Base-by-base conservation (phyloP, 164 flowering plant genomes). In the Buxus sempervirens region DNA sequence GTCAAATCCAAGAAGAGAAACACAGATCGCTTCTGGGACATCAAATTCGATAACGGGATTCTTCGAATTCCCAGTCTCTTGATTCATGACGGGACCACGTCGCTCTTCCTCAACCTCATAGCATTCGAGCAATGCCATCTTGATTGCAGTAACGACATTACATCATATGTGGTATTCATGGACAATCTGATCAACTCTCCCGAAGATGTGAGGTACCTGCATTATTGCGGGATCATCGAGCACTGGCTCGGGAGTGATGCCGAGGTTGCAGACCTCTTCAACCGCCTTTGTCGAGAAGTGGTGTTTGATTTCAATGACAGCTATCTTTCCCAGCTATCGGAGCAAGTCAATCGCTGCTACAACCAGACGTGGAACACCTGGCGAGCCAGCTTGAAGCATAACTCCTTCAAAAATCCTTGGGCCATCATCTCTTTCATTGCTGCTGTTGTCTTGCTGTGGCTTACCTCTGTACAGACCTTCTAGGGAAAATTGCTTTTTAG, bases 1-100 rank as follows among this genome's bases (percentile, higher is more conserved):
- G n/a, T n/a, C n/a, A 90, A 85, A 62, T 85, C 88, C 82, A 83
- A 68, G 83, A 87, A 75, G 62, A 70, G 85, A 74, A 90, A 84
- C 67, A 93, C 95, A 0, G 97, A 93, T 73, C 68, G 97, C 0
- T 90, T 93, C 77, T 91, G 97, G n/a, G n/a, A n/a, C n/a, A n/a
- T n/a, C n/a, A n/a, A n/a, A n/a, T n/a, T n/a, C n/a, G n/a, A n/a
- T n/a, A n/a, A n/a, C n/a, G n/a, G n/a, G n/a, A n/a, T n/a, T n/a
- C n/a, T n/a, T n/a, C n/a, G n/a, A n/a, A n/a, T n/a, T n/a, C n/a
- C n/a, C n/a, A n/a, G n/a, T n/a, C n/a, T n/a, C n/a, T n/a, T n/a
- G n/a, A n/a, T n/a, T 64, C 96, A 94, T 62, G 97, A 91, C 62
- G 96, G 96, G 4, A 94, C 97, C 0, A 88, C 78, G 61, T 90